Evolutionary conservation across 75 land plant species (phyloP), one percentile per base, ranked within the genome.

Genomic region (Gnetum montanum): DNA sequence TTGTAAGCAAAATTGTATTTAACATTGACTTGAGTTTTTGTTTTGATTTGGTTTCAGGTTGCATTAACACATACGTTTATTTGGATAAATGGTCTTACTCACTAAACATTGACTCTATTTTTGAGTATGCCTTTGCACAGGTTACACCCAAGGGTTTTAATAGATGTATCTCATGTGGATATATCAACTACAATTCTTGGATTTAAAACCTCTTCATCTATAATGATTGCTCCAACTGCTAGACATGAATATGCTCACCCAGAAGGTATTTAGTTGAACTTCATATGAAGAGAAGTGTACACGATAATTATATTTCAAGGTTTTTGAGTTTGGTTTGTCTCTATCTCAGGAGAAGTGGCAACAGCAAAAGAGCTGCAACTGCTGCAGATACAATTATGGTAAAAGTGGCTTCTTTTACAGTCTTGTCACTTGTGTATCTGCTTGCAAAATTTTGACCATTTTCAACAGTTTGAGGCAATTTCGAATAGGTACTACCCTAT

Each of bases 181-280:
- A 34, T 80, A 60, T 71, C 86, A 40, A 79, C 86, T 4, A 58
- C 75, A 7, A 53, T 93, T 6, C 35, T 93, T 47, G 98, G 96
- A 40, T 77, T 74, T 65, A 64, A 70, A 19, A 69, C 79, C 28
- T 69, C 84, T 13, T 49, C 80, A 19, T 96, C 98, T 6, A 93
- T 93, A 28, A 69, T 93, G 79, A 56, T 93, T 57, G 98, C 96
- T 28, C 98, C 98, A 11, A 85, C 96, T 27, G 72, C 77, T 36
- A 26, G 68, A 60, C 98, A 93, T 43, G 68, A 79, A 64, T 34
- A 82, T 48, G 98, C 98, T 3, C 84, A 85, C 55, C 90, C 83
- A 47, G 77, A 79, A 41, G 98, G 98, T 89, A 67, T 22, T 28
- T 15, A 4, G 16, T 10, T 13, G 11, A 16, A 18, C 15, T 26